Percentiles rank a stretch among this genome's conserved stretches.
These are phyloP conservation scores for Helicocarpus griseus DNA, from an alignment of 2,329 filamentous ascomycete species.

Conservation along the genomic window DNA sequence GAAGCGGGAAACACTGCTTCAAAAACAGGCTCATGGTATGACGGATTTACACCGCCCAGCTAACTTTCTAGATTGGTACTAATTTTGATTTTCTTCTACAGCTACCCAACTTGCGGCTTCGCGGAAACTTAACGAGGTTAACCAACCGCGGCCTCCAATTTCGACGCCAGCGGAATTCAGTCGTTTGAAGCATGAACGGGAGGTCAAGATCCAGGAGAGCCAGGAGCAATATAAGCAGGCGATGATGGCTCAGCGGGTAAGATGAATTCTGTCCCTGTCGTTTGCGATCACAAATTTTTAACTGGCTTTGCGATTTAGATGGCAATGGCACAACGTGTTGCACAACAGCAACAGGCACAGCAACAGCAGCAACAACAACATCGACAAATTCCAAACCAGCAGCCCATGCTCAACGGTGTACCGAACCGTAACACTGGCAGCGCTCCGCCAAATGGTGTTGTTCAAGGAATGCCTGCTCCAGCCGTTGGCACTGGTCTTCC, in stretches of 20 bases:
- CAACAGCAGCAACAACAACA: conserved; percentile 10
- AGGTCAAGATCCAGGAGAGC: conserved; percentile 54
- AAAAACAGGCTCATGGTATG: conserved; percentile 74
- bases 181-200: conserved; percentile 75
- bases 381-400: conserved; percentile 23
- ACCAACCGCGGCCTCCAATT: conserved; percentile 48
- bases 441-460: conserved; percentile 22
- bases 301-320: conserved; percentile 24
- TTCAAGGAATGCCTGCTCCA: conserved; percentile 2
- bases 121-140: conserved; percentile 67
- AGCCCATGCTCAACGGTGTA: conserved; percentile 32
- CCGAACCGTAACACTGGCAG: conserved; percentile 39
- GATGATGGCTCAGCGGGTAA: conserved; percentile 47
- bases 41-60: conserved; percentile 4
- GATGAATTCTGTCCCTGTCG: conserved; percentile 9
- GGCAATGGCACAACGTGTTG: conserved; percentile 34
- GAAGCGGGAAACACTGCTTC: conserved; percentile 74
- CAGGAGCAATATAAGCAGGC: conserved; percentile 55
- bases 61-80: conserved; percentile 31
- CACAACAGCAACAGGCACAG: conserved; percentile 14
- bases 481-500: conserved; percentile 8
- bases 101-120: conserved; percentile 59
- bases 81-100: not conserved
- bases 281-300: too few relatives aligned
- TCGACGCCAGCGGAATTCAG: conserved; percentile 88